Evolutionary conservation across 495 filamentous ascomycete genomes (phyloP), one percentile per base, ranked within the genome.

Genomic region (Tuber umbilicatum): DNA sequence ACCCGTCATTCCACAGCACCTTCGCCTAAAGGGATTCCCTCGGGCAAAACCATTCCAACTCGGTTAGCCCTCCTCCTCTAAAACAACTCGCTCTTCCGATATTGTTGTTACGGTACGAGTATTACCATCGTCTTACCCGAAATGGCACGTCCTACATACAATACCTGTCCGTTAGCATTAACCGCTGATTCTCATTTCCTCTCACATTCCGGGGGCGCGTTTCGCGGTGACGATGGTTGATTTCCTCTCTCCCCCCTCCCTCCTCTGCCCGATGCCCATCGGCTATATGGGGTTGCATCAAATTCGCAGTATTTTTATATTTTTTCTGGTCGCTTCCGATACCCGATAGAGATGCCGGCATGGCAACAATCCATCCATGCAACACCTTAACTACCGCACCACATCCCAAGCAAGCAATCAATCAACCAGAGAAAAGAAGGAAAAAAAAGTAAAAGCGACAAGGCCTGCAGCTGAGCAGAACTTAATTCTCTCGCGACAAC

Each of bases 1-100:
- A 71, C 72, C 74, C 70, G 47, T 70, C 39, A 69, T 64, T 45
- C 31, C 68, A 77, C 76, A 73, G n/a, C 76, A 70, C 55, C 75
- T 71, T 74, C 71, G 71, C 69, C 68, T 69, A 73, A 71, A 71
- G 60, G 45, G 70, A 70, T 55, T 23, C 47, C 27, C 21, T 55
- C 47, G 47, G 23, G 47, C 47, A 55, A 60, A 31, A 60, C 50
- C 14, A 60, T 27, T 60, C n/a, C 0, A 60, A 31, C 50, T 27
- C 2, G n/a, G 50, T 60, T 60, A 16, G n/a, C 50, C n/a, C 50
- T 6, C n/a, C 10, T 14, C 6, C 19, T 14, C 6, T 5, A 5
- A 21, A 27, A 55, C 6, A 27, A 27, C 19, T 50, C 12, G 47
- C 14, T n/a, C 10, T 55, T 55, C 47, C n/a, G 21, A 55, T n/a